A percentile compares a stretch with the other conserved stretches of the same genome.
These are phyloP conservation scores for Chlorella variabilis DNA, from an alignment of 163 green algal genomes.

Conservation along the genomic window DNA sequence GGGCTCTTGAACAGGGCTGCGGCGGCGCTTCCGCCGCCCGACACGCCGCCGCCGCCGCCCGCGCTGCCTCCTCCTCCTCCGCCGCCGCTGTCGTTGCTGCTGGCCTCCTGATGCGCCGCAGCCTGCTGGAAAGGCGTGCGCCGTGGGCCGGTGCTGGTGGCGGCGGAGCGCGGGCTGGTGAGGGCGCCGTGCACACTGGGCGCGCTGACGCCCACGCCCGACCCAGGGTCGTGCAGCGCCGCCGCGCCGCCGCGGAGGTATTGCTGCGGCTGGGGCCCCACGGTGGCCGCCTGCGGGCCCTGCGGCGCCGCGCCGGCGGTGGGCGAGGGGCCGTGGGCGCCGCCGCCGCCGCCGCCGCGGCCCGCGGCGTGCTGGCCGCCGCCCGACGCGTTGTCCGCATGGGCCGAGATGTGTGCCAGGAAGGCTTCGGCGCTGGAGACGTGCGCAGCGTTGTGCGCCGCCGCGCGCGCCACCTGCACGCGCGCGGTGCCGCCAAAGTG, in stretches of 20 bases:
- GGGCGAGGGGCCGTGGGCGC: too few species aligned
- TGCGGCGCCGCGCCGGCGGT: background rate
- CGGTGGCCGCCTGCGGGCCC: too few species aligned
- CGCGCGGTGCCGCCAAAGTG: too few species aligned
- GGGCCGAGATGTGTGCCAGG: background rate
- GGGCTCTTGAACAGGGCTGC: background rate
- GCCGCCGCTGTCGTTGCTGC: constrained; percentile 14
- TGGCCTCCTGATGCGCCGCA: background rate
- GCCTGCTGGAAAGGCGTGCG: too few species aligned
- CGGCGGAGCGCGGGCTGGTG: background rate
- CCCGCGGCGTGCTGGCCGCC: too few species aligned
- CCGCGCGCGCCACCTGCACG: too few species aligned
- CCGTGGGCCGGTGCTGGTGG: background rate
- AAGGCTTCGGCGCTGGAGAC: background rate
- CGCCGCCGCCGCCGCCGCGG: too few species aligned
- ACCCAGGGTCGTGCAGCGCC: background rate
- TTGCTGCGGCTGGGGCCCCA: too few species aligned
- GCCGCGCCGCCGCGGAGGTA: background rate
- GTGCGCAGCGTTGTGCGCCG: too few species aligned
- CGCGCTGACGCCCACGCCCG: background rate
- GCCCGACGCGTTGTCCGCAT: background rate
- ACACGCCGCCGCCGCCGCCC: background rate
- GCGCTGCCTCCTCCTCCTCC: background rate
- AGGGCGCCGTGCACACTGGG: background rate
- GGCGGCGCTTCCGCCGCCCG: background rate